Conservation (phyloP, 495 filamentous ascomycete genomes). For the Clavariopsis aquatica region DNA sequence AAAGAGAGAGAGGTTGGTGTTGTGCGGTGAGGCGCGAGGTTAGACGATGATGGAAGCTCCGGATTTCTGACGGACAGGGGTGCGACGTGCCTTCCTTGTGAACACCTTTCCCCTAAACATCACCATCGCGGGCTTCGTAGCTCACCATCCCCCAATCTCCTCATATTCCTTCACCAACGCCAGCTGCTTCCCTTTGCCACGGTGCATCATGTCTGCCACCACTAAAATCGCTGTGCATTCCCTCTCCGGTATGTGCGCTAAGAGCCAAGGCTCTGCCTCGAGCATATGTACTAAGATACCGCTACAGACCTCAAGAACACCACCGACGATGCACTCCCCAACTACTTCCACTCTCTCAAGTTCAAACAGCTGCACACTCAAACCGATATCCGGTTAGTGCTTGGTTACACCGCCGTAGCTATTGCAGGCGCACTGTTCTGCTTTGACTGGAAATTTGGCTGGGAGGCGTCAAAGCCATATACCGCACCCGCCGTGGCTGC, state of each 20-base stretch:
- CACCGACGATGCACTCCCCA: slow-evolving; percentile 88
- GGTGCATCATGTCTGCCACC: slow-evolving; percentile 33
- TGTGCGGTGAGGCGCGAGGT: neutral
- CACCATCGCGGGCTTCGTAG: slow-evolving; percentile 12
- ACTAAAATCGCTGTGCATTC: slow-evolving; percentile 68
- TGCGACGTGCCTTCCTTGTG: slow-evolving; percentile 19
- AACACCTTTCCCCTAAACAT: slow-evolving; percentile 30
- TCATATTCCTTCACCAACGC: slow-evolving; percentile 16
- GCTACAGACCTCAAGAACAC: slow-evolving; percentile 88
- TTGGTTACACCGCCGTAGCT: slow-evolving; percentile 80
- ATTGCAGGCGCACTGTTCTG: slow-evolving; percentile 82
- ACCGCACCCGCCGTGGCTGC: slow-evolving; percentile 74
- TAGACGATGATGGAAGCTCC: slow-evolving; percentile 25
- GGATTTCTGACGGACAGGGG: slow-evolving; percentile 21
- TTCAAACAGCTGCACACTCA: slow-evolving; percentile 80
- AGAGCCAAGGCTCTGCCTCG: neutral
- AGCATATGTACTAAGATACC: neutral
- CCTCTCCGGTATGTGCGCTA: slow-evolving; percentile 55
- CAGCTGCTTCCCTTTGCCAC: slow-evolving; percentile 45
- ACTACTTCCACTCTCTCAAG: slow-evolving; percentile 81
- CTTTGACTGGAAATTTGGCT: slow-evolving; percentile 87
- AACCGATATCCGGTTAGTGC: slow-evolving; percentile 73
- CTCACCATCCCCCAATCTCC: slow-evolving; percentile 37
- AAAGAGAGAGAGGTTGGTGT: neutral
- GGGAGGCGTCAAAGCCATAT: slow-evolving; percentile 73